These are phyloP conservation scores for Aspergillus fumigatiaffinis DNA, from an alignment of 2,329 filamentous ascomycete species.

Conservation along the genomic window DNA sequence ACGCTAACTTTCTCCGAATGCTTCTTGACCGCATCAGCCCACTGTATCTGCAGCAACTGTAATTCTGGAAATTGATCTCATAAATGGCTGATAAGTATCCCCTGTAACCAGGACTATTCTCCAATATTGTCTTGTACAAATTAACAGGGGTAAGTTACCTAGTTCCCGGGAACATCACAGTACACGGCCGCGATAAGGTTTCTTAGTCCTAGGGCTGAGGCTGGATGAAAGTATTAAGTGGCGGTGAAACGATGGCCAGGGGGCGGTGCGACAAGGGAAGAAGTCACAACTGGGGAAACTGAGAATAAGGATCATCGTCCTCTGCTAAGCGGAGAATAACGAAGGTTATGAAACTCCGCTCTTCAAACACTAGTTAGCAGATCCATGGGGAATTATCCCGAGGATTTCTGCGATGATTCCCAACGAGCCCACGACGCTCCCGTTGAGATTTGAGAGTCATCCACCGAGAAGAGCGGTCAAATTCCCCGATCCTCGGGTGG, in stretches of 20 bases:
- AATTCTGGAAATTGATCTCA: not conserved
- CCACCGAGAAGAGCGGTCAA: not conserved
- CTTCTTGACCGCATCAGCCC: not conserved
- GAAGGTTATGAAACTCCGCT: constrained; percentile 17
- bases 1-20: not conserved
- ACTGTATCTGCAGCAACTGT: not conserved
- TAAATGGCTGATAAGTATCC: not conserved
- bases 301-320: constrained; percentile 15
- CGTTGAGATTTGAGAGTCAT: not conserved
- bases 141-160: no score
- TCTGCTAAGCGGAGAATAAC: constrained; percentile 11
- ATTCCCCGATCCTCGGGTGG: not conserved
- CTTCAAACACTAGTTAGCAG: constrained; percentile 14
- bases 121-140: not conserved
- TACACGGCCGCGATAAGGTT: not conserved
- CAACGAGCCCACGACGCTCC: not conserved
- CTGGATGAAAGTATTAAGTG: constrained; percentile 19
- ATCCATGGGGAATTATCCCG: constrained; percentile 7
- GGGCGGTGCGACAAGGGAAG: constrained; percentile 25
- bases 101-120: not conserved
- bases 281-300: constrained; percentile 7
- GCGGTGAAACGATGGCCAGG: constrained; percentile 24
- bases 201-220: constrained; percentile 18
- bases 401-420: not conserved
- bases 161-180: no score